Percentiles rank a stretch among this genome's conserved stretches.
Evolutionary conservation across 768 basidiomycete genomes (phyloP).

Genomic region (Asterophora lycoperdoides): DNA sequence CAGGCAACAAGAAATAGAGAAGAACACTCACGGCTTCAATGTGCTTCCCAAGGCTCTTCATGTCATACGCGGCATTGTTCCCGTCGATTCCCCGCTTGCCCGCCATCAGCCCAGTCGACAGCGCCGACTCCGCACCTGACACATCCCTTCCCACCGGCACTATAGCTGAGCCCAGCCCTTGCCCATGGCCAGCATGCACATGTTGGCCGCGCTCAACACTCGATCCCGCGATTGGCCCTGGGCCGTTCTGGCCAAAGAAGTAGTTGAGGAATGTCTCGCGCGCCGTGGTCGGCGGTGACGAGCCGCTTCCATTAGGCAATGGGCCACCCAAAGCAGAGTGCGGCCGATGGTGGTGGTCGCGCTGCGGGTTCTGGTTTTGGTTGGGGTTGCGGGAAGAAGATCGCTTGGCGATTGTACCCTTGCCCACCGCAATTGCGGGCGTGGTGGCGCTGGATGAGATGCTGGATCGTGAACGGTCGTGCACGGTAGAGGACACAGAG

Average conservation of each 20-base stretch:
- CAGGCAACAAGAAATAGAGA: conserved; percentile 6
- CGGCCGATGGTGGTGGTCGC: conserved; percentile 22
- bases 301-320: conserved; percentile 23
- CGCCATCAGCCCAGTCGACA: conserved; percentile 61
- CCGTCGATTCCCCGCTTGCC: conserved; percentile 66
- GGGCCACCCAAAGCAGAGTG: conserved; percentile 34
- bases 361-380: conserved; percentile 13
- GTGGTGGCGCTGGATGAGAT: conserved; percentile 31
- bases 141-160: conserved; percentile 62
- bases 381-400: conserved; percentile 33
- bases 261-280: conserved; percentile 95
- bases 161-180: conserved; percentile 25
- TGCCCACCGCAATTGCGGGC: conserved; percentile 21
- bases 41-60: conserved; percentile 97
- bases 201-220: conserved; percentile 38
- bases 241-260: conserved; percentile 92
- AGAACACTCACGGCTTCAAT: conserved; percentile 83
- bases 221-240: conserved; percentile 63
- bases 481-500: conserved; percentile 71
- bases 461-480: conserved; percentile 63
- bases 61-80: conserved; percentile 87
- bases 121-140: conserved; percentile 46
- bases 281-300: conserved; percentile 48
- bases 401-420: conserved; percentile 26
- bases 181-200: conserved; percentile 7